Percentiles rank a stretch among this genome's conserved stretches.
These are phyloP conservation scores for Artemisia tridentata DNA, from an alignment of 129 eudicot species.

Conservation along the genomic window DNA sequence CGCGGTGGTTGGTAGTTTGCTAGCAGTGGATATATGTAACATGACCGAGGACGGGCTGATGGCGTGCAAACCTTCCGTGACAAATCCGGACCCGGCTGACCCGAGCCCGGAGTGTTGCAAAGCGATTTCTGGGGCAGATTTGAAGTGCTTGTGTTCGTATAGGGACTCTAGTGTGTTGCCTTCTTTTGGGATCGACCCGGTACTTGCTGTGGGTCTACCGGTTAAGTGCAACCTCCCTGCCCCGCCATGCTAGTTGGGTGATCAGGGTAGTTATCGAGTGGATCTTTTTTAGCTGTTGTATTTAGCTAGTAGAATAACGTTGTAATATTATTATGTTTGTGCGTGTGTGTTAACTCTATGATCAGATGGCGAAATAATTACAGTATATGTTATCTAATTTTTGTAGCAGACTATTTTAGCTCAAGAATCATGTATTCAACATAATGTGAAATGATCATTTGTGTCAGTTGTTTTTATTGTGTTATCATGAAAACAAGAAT, in stretches of 20 bases:
- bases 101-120: constrained; percentile 57
- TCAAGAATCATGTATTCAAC: too few species aligned
- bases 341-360: too few species aligned
- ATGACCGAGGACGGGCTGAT: constrained; percentile 51
- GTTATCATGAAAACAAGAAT: too few species aligned
- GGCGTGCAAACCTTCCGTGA: constrained; percentile 62
- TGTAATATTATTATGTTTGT: too few species aligned
- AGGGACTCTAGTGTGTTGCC: constrained; percentile 64
- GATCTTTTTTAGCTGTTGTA: too few species aligned
- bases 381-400: too few species aligned
- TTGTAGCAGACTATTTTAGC: too few species aligned
- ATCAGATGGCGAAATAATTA: too few species aligned
- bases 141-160: constrained; percentile 62
- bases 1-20: constrained; percentile 27
- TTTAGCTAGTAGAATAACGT: too few species aligned
- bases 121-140: constrained; percentile 50
- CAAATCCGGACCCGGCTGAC: constrained; percentile 44
- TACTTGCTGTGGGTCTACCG: constrained; percentile 57
- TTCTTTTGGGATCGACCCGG: constrained; percentile 66
- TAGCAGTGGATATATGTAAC: constrained; percentile 42
- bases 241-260: constrained; percentile 33
- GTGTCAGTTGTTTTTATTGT: too few species aligned
- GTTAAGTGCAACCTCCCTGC: constrained; percentile 59
- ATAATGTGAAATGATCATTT: too few species aligned
- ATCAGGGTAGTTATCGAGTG: not conserved